Conservation (phyloP, 345 rosid species). For the Camelina sativa region DNA sequence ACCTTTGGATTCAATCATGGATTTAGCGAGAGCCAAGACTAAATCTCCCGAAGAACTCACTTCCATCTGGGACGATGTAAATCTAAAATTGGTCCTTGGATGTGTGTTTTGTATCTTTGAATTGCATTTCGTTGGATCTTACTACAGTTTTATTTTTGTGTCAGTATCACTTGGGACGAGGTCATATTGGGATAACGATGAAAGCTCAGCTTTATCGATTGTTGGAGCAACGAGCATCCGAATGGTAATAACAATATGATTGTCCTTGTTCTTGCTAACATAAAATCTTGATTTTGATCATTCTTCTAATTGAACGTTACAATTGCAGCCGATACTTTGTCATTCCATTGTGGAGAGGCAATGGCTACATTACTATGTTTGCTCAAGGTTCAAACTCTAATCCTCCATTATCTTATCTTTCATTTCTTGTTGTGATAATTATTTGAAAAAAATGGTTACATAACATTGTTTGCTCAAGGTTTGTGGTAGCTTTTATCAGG, state of each 20-base stretch:
- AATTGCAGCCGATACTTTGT: constrained; percentile 83
- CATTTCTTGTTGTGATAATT: neutral
- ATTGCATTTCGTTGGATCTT: constrained; percentile 11
- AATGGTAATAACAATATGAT: constrained; percentile 58
- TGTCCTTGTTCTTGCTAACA: constrained; percentile 21
- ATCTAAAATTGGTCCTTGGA: neutral
- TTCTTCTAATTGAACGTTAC: constrained; percentile 19
- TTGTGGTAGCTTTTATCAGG: neutral
- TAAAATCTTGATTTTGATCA: constrained; percentile 15
- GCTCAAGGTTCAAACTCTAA: constrained; percentile 67
- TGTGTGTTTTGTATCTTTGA: neutral
- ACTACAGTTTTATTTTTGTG: constrained; percentile 2
- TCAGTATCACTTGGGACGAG: constrained; percentile 92
- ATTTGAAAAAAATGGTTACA: neutral
- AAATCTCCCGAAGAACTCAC: constrained; percentile 80
- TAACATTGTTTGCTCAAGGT: constrained; percentile 10
- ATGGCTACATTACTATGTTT: constrained; percentile 89
- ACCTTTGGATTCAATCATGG: constrained; percentile 88
- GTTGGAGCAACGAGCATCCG: constrained; percentile 77
- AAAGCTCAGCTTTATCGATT: constrained; percentile 72
- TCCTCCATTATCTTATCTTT: neutral
- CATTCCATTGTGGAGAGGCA: constrained; percentile 88
- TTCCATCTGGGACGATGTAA: constrained; percentile 91
- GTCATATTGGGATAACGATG: constrained; percentile 80
- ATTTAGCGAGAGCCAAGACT: constrained; percentile 65